Evolutionary conservation across 768 basidiomycete species (phyloP), one percentile per base, ranked within the genome.

Genomic region (Calvatia gigantea): DNA sequence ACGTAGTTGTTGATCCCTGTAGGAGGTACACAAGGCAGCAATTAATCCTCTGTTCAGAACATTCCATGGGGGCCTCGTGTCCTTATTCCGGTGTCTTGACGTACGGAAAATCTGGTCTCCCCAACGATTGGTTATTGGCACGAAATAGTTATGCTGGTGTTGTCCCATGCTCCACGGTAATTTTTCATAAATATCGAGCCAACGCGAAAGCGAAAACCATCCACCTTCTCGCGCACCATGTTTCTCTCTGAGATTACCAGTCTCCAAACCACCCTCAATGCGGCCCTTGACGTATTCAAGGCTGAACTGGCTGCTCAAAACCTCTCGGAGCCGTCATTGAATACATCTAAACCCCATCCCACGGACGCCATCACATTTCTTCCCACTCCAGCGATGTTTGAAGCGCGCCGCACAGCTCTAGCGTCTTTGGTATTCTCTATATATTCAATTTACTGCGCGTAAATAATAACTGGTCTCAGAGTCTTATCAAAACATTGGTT

Each of bases 201-300:
- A 11, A 8, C 12, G 23, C 23, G 14, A 11, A 21, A 21, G 7
- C 41, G 4, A 21, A 23, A 25, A 28, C 51, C 53, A 33, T 11
- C n/a, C 33, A n/a, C 29, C 19, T 35, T 19, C 25, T 21, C 45
- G n/a, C 49, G 35, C 19, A 51, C 25, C 21, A 70, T 69, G 67
- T 69, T 69, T 47, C 37, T 69, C 46, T 73, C 74, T 39, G 73
- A 75, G 62, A 61, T 75, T 37, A 67, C 67, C 38, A 71, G 70
- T 60, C 69, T 75, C 29, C 73, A 73, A 59, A 65, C 63, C 48
- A 73, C 74, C 33, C 69, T 75, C 55, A 75, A 73, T 51, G 60
- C 54, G 33, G 74, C 74, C 11, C 68, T 75, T 39, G 72, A 75
- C 51, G 61, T 62, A 25, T 72, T 73, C 66, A 73, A 73, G 59